Conservation (phyloP, 192 early-diverging fungal species). For the Podila minutissima region DNA sequence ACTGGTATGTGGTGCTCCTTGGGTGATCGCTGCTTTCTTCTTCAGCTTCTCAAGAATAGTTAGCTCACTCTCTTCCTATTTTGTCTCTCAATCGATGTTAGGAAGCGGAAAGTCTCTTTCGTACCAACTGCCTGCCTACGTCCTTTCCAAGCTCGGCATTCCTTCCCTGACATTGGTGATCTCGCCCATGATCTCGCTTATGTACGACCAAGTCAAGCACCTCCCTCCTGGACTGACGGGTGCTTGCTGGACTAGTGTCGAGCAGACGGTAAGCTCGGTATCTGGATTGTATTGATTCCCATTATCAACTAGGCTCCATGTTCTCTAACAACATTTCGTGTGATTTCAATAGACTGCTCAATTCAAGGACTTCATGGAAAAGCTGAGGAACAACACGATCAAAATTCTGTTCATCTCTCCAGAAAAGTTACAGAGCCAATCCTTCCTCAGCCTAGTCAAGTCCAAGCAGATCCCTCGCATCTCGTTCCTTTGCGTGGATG, state of each 20-base stretch:
- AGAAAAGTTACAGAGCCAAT: conserved; percentile 72
- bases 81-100: not conserved
- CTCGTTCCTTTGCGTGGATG: conserved; percentile 77
- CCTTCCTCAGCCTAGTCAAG: conserved; percentile 64
- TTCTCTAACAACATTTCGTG: not conserved
- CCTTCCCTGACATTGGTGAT: conserved; percentile 74
- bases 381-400: conserved; percentile 55
- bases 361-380: conserved; percentile 51
- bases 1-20: conserved; percentile 53
- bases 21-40: not conserved
- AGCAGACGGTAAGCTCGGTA: conserved; percentile 17
- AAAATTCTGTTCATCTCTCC: conserved; percentile 83
- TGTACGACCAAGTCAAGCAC: conserved; percentile 84
- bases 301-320: conserved; percentile 12
- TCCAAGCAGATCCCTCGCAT: conserved; percentile 61
- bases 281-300: not conserved
- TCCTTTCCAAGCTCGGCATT: conserved; percentile 58
- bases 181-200: conserved; percentile 83
- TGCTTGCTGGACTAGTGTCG: conserved; percentile 68
- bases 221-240: conserved; percentile 69
- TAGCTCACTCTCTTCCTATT: not conserved
- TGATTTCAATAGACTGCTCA: conserved; percentile 26
- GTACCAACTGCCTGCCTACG: conserved; percentile 80
- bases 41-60: not conserved
- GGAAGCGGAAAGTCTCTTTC: conserved; percentile 78